phyloP scores from a whole-genome alignment of 805 yeast genomes.

The Candida oleophila region DNA sequence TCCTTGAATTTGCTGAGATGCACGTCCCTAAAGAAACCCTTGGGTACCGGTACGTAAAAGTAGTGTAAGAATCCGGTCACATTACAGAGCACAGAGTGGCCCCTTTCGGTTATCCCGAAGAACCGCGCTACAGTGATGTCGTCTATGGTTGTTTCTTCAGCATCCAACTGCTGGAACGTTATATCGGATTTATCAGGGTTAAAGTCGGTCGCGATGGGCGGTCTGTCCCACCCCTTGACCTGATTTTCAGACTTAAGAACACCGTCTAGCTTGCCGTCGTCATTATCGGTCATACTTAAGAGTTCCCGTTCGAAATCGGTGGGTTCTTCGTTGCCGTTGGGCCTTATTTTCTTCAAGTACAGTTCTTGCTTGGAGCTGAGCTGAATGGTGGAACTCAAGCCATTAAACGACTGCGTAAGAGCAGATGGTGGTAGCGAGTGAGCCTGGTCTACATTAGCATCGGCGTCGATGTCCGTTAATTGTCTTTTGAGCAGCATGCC shows the following conservation, averaged over 20 bases:
- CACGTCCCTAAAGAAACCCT: constrained; percentile 62
- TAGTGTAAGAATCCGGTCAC: constrained; percentile 89
- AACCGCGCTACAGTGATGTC: constrained; percentile 70
- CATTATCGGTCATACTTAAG: constrained; percentile 31
- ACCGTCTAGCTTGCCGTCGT: constrained; percentile 10
- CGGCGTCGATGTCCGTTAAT: constrained; percentile 1
- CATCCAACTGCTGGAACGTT: constrained; percentile 89
- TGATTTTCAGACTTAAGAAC: constrained; percentile 32
- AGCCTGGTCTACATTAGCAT: constrained; percentile 20
- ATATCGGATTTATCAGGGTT: constrained; percentile 51
- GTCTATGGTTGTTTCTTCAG: constrained; percentile 72
- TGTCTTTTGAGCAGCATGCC: constrained; percentile 5
- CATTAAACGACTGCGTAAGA: constrained; percentile 12
- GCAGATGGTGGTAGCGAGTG: constrained; percentile 35
- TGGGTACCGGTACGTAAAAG: constrained; percentile 88
- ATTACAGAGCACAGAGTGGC: constrained; percentile 86
- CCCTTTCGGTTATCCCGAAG: constrained; percentile 89
- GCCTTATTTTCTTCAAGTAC: constrained; percentile 32
- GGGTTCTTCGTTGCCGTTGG: constrained; percentile 34
- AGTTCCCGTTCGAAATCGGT: constrained; percentile 43
- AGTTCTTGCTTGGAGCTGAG: constrained; percentile 30
- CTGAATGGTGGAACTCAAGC: constrained; percentile 23
- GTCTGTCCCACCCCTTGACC: constrained; percentile 46
- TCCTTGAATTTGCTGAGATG: constrained; percentile 45
- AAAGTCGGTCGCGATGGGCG: constrained; percentile 51